A percentile compares a stretch with the other conserved stretches of the same genome.
These are phyloP conservation scores for Medicago lupulina DNA, from an alignment of 306 rosid species.

Conservation along the genomic window DNA sequence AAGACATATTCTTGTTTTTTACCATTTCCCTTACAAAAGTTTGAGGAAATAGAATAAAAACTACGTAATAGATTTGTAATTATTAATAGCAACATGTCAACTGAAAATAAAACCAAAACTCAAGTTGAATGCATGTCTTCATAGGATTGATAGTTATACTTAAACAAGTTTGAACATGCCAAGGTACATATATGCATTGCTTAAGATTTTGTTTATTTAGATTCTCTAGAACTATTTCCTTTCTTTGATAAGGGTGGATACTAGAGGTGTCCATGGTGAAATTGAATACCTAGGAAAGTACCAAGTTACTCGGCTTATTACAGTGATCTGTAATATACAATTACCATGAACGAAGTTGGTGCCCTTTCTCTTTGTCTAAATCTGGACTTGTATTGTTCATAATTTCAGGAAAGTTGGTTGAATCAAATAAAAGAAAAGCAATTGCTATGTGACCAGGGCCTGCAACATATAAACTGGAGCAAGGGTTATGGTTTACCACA, in stretches of 20 bases:
- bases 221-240: neutral
- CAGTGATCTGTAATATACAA: neutral
- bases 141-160: neutral
- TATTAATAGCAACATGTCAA: constrained; percentile 1
- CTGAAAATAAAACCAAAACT: constrained; percentile 16
- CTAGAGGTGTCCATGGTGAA: constrained; percentile 21
- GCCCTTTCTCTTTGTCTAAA: constrained; percentile 28
- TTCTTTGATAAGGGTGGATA: constrained; percentile 9
- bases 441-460: constrained; percentile 76
- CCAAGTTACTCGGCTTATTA: constrained; percentile 19
- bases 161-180: neutral
- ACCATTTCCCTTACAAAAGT: neutral
- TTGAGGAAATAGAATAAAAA: neutral
- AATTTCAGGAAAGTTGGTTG: constrained; percentile 90
- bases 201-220: constrained; percentile 23
- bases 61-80: neutral
- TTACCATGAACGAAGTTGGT: constrained; percentile 7
- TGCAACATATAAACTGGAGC: constrained; percentile 62
- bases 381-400: constrained; percentile 34
- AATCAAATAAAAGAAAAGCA: constrained; percentile 93
- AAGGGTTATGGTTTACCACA: constrained; percentile 53
- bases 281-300: neutral
- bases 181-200: constrained; percentile 2
- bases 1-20: constrained; percentile 8
- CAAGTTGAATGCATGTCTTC: constrained; percentile 3